These are phyloP conservation scores for Hura crepitans DNA, from an alignment of 441 rosid species.

Conservation along the genomic window DNA sequence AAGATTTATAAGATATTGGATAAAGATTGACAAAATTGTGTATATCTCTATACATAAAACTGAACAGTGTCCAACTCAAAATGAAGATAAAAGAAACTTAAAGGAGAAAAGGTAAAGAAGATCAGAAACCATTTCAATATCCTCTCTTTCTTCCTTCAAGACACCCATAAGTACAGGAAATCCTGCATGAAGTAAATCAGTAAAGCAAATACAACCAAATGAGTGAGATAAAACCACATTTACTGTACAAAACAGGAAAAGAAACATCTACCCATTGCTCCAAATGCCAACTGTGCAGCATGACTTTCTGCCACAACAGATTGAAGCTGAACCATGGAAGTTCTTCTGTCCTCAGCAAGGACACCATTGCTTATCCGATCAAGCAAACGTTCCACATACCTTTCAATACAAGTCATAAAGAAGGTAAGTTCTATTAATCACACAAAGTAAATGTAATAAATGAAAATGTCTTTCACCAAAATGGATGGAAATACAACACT, in stretches of 20 bases:
- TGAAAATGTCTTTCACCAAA: neutral
- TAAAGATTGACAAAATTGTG: neutral
- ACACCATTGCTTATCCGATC: constrained; percentile 82
- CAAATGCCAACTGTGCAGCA: constrained; percentile 83
- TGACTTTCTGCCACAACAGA: constrained; percentile 79
- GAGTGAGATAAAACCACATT: neutral
- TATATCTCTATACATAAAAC: neutral
- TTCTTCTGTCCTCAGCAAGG: constrained; percentile 84
- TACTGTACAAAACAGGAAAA: constrained; percentile 13
- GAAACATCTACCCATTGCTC: constrained; percentile 63
- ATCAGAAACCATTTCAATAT: constrained; percentile 71
- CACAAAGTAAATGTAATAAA: neutral
- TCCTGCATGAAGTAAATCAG: constrained; percentile 46
- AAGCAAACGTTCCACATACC: constrained; percentile 80
- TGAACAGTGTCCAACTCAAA: constrained; percentile 2
- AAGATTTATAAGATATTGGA: neutral
- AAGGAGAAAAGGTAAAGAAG: constrained; percentile 15
- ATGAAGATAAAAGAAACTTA: neutral
- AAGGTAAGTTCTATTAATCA: constrained; percentile 7
- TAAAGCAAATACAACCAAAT: constrained; percentile 9
- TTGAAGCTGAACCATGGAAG: constrained; percentile 80
- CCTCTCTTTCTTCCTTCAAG: constrained; percentile 85
- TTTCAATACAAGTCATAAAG: constrained; percentile 22
- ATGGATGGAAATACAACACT: neutral
- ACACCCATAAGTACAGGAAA: constrained; percentile 83